Evolutionary conservation across 768 basidiomycete species (phyloP), one percentile per base, ranked within the genome.

Genomic region (Omphalotus guepiniiformis): DNA sequence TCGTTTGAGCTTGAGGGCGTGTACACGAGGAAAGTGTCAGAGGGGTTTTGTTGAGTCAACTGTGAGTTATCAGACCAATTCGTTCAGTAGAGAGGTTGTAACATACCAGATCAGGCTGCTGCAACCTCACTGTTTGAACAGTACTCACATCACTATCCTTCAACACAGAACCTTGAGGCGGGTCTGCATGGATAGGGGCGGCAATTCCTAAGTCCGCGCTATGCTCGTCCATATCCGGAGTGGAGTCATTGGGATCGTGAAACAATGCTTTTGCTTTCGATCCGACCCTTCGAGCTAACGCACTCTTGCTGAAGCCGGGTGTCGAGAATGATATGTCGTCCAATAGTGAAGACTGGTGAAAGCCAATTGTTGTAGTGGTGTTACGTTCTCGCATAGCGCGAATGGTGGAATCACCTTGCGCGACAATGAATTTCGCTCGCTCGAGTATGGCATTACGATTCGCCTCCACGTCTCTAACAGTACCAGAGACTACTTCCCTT

Each of bases 401-500:
- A 15, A 38, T 15, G 9, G 28, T 6, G 26, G 39, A 41, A n/a
- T 49, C 13, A 13, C 23, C 39, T 28, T 44, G 36, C n/a, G 37
- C 34, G 37, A 51, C 44, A 26, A 49, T 13, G 15, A 23, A 37
- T 32, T 48, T 25, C 11, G 50, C 51, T 30, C 35, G 48, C 13
- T 13, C 60, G 27, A 72, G 58, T 32, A 75, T 76, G 21, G 53
- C 51, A 26, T 63, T 62, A 7, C 82, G 76, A 4, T 75, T 80
- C 35, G 74, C 68, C 3, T 63, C 56, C n/a, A 76, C 59, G 29
- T 59, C 69, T 55, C 68, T 67, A 44, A 87, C 68, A 6, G 73
- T 76, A 35, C 72, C 65, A 39, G 62, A 50, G 15, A 64, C 56
- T 37, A 68, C 62, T 18, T 54, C 55, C 29, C 67, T 74, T 53